phyloP scores from a whole-genome alignment of 257 asterid genomes.

The Cruciata laevipes region DNA sequence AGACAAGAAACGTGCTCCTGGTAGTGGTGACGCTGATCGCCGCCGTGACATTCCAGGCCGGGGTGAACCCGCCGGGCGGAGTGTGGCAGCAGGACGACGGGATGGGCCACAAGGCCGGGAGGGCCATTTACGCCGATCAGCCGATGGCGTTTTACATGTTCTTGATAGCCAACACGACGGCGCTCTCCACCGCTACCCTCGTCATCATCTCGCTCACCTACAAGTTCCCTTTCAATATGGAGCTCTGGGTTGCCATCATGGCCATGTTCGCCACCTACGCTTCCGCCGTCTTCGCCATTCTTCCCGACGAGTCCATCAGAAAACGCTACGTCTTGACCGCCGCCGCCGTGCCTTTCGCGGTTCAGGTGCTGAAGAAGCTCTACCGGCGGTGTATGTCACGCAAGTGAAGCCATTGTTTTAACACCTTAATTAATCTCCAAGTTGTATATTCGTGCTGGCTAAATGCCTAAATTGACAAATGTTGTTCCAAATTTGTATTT shows the following conservation, averaged over 20 bases:
- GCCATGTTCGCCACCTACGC: slow-evolving; percentile 29
- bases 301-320: slow-evolving; percentile 23
- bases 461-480: not conserved
- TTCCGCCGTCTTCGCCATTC: slow-evolving; percentile 25
- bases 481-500: not conserved
- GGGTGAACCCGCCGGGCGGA: slow-evolving; percentile 49
- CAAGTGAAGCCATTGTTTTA: not conserved
- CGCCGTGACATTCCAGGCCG: slow-evolving; percentile 18
- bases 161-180: slow-evolving; percentile 25
- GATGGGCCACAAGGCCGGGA: slow-evolving; percentile 32
- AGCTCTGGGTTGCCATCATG: slow-evolving; percentile 26
- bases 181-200: slow-evolving; percentile 26
- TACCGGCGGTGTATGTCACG: not conserved
- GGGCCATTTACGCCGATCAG: slow-evolving; percentile 36
- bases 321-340: slow-evolving; percentile 19
- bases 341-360: slow-evolving; percentile 23
- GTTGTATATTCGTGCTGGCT: not conserved
- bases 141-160: slow-evolving; percentile 15
- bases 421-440: not conserved
- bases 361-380: slow-evolving; percentile 19
- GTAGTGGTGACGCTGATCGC: slow-evolving; percentile 19
- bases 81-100: slow-evolving; percentile 45
- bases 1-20: slow-evolving; percentile 14
- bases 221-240: slow-evolving; percentile 28
- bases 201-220: slow-evolving; percentile 23